Percentiles rank a stretch among this genome's conserved stretches.
Conservation (phyloP, 176 grass and related monocot genomes). For the Themeda triandra region DNA sequence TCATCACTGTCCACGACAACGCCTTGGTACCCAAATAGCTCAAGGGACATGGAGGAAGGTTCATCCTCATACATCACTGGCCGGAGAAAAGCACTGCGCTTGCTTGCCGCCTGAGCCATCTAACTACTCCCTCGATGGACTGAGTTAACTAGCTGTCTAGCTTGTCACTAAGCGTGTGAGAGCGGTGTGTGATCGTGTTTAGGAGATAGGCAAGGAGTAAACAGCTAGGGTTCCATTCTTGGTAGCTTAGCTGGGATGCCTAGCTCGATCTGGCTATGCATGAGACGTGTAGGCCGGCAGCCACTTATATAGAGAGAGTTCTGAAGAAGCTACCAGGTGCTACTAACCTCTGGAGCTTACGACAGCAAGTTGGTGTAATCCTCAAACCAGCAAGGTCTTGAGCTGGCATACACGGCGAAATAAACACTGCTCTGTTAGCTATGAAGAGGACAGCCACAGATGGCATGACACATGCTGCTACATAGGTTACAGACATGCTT, state of each 20-base stretch:
- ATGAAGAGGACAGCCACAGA: background rate
- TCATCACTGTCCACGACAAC: constrained; percentile 21
- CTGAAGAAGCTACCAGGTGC: background rate
- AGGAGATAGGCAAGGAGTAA: background rate
- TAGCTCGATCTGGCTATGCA: constrained; percentile 10
- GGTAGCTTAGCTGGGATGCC: background rate
- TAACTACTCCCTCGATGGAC: background rate
- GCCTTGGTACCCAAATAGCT: constrained; percentile 48
- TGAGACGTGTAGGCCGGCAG: constrained; percentile 26
- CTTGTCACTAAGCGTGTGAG: constrained; percentile 2
- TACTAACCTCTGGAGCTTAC: background rate
- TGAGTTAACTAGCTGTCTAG: background rate
- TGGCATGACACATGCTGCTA: constrained; percentile 1
- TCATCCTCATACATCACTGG: constrained; percentile 34
- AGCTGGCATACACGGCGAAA: constrained; percentile 21
- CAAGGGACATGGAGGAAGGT: constrained; percentile 56
- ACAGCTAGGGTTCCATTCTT: constrained; percentile 36
- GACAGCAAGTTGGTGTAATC: constrained; percentile 10
- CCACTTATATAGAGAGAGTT: constrained; percentile 38
- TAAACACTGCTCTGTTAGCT: background rate
- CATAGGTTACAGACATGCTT: background rate
- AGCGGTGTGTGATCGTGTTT: background rate
- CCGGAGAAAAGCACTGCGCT: constrained; percentile 28
- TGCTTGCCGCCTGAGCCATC: constrained; percentile 59
- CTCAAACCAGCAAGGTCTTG: background rate